Percentiles rank a stretch among this genome's conserved stretches.
Conservation (phyloP, 179 eudicot species). For the Gypsophila paniculata region DNA sequence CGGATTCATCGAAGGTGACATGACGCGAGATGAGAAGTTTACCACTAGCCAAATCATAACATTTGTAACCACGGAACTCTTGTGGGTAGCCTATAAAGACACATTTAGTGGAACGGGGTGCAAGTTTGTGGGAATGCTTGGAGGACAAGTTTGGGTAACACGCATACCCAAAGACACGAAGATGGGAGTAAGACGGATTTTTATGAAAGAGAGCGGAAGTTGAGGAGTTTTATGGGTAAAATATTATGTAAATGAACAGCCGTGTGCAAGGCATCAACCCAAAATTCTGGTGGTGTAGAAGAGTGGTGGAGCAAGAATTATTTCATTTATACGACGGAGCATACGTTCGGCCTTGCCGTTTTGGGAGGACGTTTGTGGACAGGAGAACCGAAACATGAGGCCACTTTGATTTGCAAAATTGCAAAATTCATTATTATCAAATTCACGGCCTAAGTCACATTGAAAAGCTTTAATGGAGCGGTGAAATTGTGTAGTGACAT, state of each 20-base stretch:
- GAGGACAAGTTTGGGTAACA: conserved; percentile 9
- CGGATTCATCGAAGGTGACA: background rate
- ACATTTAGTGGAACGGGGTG: background rate
- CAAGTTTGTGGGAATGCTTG: background rate
- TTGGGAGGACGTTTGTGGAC: background rate
- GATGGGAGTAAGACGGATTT: background rate
- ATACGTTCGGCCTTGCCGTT: background rate
- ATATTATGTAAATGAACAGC: background rate
- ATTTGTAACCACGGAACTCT: background rate
- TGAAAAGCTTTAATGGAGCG: background rate
- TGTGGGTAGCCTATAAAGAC: background rate
- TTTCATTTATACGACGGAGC: background rate
- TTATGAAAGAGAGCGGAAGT: background rate
- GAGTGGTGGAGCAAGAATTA: background rate
- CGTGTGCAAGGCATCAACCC: background rate
- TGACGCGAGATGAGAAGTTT: background rate
- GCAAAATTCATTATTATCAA: background rate
- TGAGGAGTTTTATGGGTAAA: background rate
- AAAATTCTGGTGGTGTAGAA: background rate
- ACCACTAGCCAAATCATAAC: background rate
- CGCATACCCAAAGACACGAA: conserved; percentile 15
- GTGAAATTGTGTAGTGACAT: too few species aligned
- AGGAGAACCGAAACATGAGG: background rate
- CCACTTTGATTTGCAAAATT: background rate
- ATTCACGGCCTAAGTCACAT: background rate